A percentile compares a stretch with the other conserved stretches of the same genome.
These are phyloP conservation scores for Mycosphaerelloides madeirae DNA, from an alignment of 2,329 filamentous ascomycete species.

Conservation along the genomic window DNA sequence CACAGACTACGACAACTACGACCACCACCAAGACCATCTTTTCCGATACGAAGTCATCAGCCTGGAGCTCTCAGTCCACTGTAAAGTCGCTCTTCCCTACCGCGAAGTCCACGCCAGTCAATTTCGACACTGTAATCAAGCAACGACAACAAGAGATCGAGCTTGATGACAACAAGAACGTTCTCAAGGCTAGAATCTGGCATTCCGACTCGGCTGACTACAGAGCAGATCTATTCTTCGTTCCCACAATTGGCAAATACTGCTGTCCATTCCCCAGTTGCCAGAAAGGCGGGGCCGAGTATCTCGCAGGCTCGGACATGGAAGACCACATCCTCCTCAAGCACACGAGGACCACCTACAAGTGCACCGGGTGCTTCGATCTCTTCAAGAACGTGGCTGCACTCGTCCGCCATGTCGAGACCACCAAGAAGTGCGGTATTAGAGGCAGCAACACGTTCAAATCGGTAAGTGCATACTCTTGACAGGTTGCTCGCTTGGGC, in stretches of 20 bases:
- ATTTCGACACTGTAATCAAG: constrained; percentile 8
- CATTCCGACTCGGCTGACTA: constrained; percentile 35
- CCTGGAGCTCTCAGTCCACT: constrained; percentile 7
- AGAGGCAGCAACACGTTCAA: constrained; percentile 34
- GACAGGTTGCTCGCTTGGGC: background rate
- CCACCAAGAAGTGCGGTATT: constrained; percentile 33
- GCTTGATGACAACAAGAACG: constrained; percentile 8
- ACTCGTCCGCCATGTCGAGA: constrained; percentile 41
- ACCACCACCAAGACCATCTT: background rate
- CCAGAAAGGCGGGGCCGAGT: constrained; percentile 29
- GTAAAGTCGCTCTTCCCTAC: constrained; percentile 12
- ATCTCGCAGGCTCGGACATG: constrained; percentile 28
- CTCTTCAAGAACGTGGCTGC: constrained; percentile 35
- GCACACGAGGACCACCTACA: constrained; percentile 35
- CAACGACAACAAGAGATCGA: background rate
- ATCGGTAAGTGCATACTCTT: constrained; percentile 16
- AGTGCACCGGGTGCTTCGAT: constrained; percentile 40
- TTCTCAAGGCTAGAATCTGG: constrained; percentile 16
- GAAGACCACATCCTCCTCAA: constrained; percentile 28
- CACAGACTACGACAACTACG: background rate
- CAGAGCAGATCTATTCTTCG: constrained; percentile 46
- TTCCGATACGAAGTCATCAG: too few relatives aligned
- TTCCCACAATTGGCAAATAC: constrained; percentile 43
- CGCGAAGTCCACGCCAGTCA: constrained; percentile 10
- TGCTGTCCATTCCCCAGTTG: constrained; percentile 53